These are phyloP conservation scores for Trichoderma sp. DNA, from an alignment of 2,329 filamentous ascomycete genomes.

Conservation along the genomic window DNA sequence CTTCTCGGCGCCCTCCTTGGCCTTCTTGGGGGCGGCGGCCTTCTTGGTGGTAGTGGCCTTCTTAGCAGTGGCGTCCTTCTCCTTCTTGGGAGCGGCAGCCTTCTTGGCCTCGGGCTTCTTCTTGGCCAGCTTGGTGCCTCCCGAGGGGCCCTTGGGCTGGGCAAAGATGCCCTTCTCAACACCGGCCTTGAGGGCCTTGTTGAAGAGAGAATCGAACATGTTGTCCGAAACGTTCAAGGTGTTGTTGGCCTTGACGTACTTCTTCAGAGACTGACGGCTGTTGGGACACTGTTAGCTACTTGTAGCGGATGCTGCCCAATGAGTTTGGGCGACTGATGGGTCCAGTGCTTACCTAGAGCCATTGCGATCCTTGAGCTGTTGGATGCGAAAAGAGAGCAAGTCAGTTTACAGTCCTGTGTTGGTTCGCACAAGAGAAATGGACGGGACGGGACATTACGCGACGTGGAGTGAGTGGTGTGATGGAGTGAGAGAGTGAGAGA, in stretches of 20 bases:
- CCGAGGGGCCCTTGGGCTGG: constrained; percentile 88
- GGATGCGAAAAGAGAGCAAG: constrained; percentile 30
- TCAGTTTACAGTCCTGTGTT: constrained; percentile 37
- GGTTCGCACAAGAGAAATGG: background rate
- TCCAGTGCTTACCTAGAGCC: constrained; percentile 44
- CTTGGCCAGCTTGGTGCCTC: constrained; percentile 89
- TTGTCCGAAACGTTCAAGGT: constrained; percentile 46
- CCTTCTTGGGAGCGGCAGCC: constrained; percentile 34
- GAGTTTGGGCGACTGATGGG: background rate
- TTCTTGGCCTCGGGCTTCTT: constrained; percentile 54
- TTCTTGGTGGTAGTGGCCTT: constrained; percentile 36
- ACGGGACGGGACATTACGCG: background rate
- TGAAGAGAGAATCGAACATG: constrained; percentile 73
- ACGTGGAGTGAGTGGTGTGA: constrained; percentile 2
- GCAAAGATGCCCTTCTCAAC: constrained; percentile 84
- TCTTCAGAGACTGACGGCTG: constrained; percentile 61
- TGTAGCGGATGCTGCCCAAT: background rate
- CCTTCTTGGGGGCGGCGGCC: constrained; percentile 33
- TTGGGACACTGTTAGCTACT: constrained; percentile 24
- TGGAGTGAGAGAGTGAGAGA: background rate
- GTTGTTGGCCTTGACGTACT: constrained; percentile 59
- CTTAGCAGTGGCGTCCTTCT: constrained; percentile 36
- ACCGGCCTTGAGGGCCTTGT: constrained; percentile 77
- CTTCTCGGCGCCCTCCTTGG: constrained; percentile 27
- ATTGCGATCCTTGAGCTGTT: constrained; percentile 61